These are phyloP conservation scores for Lizonia empirigonia DNA, from an alignment of 2,329 filamentous ascomycete species.

Conservation along the genomic window DNA sequence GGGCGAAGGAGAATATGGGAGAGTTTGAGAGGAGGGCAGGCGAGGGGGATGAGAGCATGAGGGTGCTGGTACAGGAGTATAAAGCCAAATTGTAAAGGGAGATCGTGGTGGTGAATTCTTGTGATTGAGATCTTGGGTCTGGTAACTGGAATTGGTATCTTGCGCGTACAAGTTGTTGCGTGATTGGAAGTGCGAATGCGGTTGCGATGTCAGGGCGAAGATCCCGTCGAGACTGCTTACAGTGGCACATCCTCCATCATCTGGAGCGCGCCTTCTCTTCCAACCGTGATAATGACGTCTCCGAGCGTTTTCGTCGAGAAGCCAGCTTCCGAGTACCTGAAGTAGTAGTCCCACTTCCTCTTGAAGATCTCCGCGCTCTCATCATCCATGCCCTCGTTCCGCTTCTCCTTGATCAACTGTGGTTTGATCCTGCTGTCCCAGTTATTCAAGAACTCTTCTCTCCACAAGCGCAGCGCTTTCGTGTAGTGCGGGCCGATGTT, in stretches of 20 bases:
- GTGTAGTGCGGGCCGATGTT: slow-evolving; percentile 78
- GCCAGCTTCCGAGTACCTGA: slow-evolving; percentile 75
- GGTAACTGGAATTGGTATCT: slow-evolving; percentile 9
- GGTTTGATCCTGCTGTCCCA: slow-evolving; percentile 67
- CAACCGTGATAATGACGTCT: slow-evolving; percentile 74
- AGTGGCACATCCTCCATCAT: slow-evolving; percentile 73
- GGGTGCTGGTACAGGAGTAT: slow-evolving; percentile 22
- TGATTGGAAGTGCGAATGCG: not conserved
- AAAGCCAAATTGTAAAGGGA: not conserved
- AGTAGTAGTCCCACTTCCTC: slow-evolving; percentile 80
- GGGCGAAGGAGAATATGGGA: slow-evolving; percentile 27
- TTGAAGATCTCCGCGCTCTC: slow-evolving; percentile 71
- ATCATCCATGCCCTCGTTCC: slow-evolving; percentile 63
- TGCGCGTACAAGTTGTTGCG: not conserved
- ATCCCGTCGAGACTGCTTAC: slow-evolving; percentile 34
- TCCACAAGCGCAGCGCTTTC: slow-evolving; percentile 71
- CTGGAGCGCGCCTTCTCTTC: slow-evolving; percentile 67
- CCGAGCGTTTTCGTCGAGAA: slow-evolving; percentile 74
- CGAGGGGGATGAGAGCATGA: slow-evolving; percentile 31
- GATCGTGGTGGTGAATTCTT: too few species aligned
- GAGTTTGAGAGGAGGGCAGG: slow-evolving; percentile 30
- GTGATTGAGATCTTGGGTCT: not conserved
- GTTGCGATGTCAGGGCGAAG: not conserved
- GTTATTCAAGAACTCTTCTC: slow-evolving; percentile 66
- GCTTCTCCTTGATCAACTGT: slow-evolving; percentile 64